Conservation (phyloP, 2,329 filamentous ascomycete species). For the Hymenoscyphus occultus region DNA sequence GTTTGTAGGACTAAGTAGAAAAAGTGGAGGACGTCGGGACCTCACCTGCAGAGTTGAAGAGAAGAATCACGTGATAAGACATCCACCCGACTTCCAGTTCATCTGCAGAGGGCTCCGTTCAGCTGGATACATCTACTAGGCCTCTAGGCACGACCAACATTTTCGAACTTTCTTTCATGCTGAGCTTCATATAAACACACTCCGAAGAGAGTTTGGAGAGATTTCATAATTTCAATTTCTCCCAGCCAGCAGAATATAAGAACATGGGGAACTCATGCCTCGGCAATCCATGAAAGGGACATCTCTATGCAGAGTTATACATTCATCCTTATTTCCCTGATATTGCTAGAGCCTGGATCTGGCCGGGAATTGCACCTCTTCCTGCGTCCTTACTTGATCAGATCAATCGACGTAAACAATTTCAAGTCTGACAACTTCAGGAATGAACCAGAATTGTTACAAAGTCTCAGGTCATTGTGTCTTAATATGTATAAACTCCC, state of each 20-base stretch:
- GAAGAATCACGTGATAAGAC: no score
- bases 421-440: conserved; percentile 4
- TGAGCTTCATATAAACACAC: no score
- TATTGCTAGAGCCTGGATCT: not conserved
- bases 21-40: no score
- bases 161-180: no score
- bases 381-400: conserved; percentile 16
- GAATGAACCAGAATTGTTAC: not conserved
- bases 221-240: no score
- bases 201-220: no score
- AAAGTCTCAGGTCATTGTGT: conserved; percentile 7
- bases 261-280: not conserved
- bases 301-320: not conserved
- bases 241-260: no score
- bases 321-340: not conserved
- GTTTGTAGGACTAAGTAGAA: not conserved
- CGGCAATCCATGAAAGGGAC: not conserved
- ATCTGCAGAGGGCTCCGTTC: no score
- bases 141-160: no score
- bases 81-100: no score
- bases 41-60: no score
- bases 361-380: conserved; percentile 15
- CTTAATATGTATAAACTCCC: not conserved
- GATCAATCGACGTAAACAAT: conserved; percentile 7
- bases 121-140: no score